phyloP scores from a whole-genome alignment of 1,139 yeast species.

The Pichia sp. region DNA sequence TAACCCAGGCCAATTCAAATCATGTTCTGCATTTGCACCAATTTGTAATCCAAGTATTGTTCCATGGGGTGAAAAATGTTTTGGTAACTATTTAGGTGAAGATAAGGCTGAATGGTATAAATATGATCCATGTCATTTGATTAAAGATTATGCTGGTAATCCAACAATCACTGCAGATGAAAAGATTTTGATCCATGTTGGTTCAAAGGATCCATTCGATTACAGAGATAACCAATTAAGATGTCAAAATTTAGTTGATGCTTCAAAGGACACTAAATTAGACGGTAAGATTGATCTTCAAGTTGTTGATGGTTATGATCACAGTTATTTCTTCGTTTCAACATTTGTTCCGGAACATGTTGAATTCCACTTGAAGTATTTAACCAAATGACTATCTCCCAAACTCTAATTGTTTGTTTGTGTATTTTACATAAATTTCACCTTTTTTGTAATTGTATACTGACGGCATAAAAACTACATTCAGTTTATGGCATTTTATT shows the following conservation, averaged over 20 bases:
- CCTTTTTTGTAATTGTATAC: background rate
- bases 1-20: constrained; percentile 71
- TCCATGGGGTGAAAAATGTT: constrained; percentile 89
- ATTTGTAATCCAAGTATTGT: constrained; percentile 73
- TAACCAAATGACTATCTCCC: constrained; percentile 4
- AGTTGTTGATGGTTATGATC: constrained; percentile 84
- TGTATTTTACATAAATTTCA: background rate
- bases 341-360: constrained; percentile 85
- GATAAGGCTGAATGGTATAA: constrained; percentile 60
- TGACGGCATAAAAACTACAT: too few relatives aligned
- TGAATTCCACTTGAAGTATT: constrained; percentile 57
- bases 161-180: constrained; percentile 37
- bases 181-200: constrained; percentile 77
- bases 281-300: constrained; percentile 60
- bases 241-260: constrained; percentile 71
- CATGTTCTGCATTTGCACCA: constrained; percentile 92
- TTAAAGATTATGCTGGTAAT: constrained; percentile 45
- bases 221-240: constrained; percentile 61
- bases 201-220: constrained; percentile 73
- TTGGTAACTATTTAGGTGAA: constrained; percentile 70
- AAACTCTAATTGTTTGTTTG: background rate
- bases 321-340: constrained; percentile 83
- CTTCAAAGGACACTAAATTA: constrained; percentile 56
- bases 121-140: constrained; percentile 80
- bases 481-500: too few relatives aligned